These are phyloP conservation scores for Arctostaphylos glauca DNA, from an alignment of 148 eudicot genomes.

Conservation along the genomic window DNA sequence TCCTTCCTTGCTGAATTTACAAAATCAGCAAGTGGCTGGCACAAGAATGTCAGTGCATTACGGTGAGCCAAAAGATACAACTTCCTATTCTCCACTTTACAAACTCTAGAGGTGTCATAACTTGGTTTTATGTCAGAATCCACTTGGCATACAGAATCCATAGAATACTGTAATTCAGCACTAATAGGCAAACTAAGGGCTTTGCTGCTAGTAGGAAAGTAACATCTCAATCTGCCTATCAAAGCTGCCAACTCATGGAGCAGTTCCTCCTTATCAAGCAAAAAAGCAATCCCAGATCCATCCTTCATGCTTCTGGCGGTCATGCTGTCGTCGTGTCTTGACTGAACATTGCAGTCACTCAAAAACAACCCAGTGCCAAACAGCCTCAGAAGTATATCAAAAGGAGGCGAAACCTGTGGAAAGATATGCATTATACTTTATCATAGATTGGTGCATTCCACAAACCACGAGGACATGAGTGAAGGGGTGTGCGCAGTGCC, in stretches of 20 bases:
- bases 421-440: conserved; percentile 10
- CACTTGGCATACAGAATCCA: background rate
- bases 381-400: conserved; percentile 46
- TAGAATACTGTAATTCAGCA: conserved; percentile 11
- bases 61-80: conserved; percentile 35
- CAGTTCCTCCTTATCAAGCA: conserved; percentile 34
- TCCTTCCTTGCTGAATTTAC: conserved; percentile 51
- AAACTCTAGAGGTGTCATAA: conserved; percentile 5
- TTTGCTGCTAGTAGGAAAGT: conserved; percentile 18
- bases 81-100: conserved; percentile 21
- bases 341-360: conserved; percentile 29
- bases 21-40: conserved; percentile 69
- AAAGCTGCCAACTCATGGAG: conserved; percentile 37
- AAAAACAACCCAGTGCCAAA: conserved; percentile 56
- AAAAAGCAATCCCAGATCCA: conserved; percentile 23
- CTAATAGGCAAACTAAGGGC: conserved; percentile 17
- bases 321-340: conserved; percentile 19
- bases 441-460: background rate
- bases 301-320: conserved; percentile 18
- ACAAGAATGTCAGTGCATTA: conserved; percentile 70
- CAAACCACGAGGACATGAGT: background rate
- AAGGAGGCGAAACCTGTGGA: conserved; percentile 44
- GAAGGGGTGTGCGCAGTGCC: background rate
- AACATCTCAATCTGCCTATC: conserved; percentile 28
- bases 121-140: conserved; percentile 5